Evolutionary conservation across 768 basidiomycete species (phyloP).

Genomic region (Dentipellis sp.): DNA sequence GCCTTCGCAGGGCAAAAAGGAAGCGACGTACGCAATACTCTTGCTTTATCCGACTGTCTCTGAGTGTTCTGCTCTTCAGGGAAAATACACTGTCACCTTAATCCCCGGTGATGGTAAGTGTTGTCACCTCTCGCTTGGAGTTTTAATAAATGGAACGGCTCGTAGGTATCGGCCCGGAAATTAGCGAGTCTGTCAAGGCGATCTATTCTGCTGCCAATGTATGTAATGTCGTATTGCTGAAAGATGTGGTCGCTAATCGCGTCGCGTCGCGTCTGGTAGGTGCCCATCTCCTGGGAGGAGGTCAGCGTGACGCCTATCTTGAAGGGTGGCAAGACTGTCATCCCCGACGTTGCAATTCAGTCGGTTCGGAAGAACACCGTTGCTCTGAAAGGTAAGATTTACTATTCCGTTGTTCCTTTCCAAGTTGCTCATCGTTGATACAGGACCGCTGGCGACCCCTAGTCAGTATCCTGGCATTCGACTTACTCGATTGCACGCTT

Average conservation of each 20-base stretch:
- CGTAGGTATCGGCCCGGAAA: slow-evolving; percentile 96
- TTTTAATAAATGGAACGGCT: background rate
- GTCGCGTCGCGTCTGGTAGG: slow-evolving; percentile 34
- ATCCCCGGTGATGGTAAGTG: slow-evolving; percentile 90
- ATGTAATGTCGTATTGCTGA: slow-evolving; percentile 14
- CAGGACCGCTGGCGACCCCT: slow-evolving; percentile 93
- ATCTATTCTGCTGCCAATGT: slow-evolving; percentile 89
- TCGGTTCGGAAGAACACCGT: slow-evolving; percentile 97
- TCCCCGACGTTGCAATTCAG: slow-evolving; percentile 84
- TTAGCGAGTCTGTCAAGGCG: slow-evolving; percentile 89
- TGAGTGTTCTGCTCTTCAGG: slow-evolving; percentile 36
- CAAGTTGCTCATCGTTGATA: background rate
- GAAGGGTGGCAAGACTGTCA: slow-evolving; percentile 93
- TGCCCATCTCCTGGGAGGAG: slow-evolving; percentile 99
- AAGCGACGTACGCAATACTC: slow-evolving; percentile 50
- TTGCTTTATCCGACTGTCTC: background rate
- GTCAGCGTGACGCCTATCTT: slow-evolving; percentile 92
- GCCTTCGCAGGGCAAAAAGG: slow-evolving; percentile 88
- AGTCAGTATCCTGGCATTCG: slow-evolving; percentile 44
- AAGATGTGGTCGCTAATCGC: background rate
- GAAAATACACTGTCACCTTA: slow-evolving; percentile 92
- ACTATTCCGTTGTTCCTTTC: too few species aligned
- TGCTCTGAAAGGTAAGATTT: slow-evolving; percentile 77
- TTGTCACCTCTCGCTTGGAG: slow-evolving; percentile 8
- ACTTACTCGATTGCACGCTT: background rate